Base-by-base conservation (phyloP, 2,329 filamentous ascomycete genomes). In the Penicillium sp. region DNA sequence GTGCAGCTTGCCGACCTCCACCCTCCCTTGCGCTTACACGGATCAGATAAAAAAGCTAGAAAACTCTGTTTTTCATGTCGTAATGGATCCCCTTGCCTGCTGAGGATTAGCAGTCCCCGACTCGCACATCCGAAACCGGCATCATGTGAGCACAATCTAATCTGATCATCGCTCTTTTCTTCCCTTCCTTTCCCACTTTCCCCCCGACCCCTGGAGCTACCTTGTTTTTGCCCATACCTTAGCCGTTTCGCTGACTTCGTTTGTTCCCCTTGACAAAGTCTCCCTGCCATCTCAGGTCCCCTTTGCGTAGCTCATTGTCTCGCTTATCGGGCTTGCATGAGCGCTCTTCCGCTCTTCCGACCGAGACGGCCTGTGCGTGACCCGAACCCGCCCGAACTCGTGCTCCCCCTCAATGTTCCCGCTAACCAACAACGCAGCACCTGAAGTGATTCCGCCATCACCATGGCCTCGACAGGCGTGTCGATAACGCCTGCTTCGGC, bases 401-500 rank as follows among this genome's bases (percentile, higher is more conserved):
- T 48, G 27, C 33, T 54, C 48, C 55, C 44, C 45, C 49, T 36
- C 40, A 42, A 46, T 30, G 54, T 58, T 48, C 48, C 51, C 41
- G 46, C 63, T 67, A 52, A 69, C 57, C 11, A 40, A 42, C 47
- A 38, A 41, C 24, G n/a, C 53, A 67, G 62, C 39, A 45, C 28
- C 41, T 62, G 51, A 28, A 28, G 27, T 51, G 46, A 58, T 51
- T 60, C 50, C 24, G 40, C 46, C 44, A 56, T 50, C 52, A 57
- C 49, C 38, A 74, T 75, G 72, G 67, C 70, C 44, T 72, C 73
- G 56, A 66, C 70, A 63, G 69, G 48, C 68, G 69, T 53, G 63
- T 65, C 63, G 51, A 65, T 63, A 70, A 50, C 72, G 44, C 66
- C 73, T 41, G 67, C 69, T 49, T 68, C 69, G 35, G 70, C 65